Conservation (phyloP, 225 moss, liverwort and hornwort genomes). For the Marchantia polymorpha region DNA sequence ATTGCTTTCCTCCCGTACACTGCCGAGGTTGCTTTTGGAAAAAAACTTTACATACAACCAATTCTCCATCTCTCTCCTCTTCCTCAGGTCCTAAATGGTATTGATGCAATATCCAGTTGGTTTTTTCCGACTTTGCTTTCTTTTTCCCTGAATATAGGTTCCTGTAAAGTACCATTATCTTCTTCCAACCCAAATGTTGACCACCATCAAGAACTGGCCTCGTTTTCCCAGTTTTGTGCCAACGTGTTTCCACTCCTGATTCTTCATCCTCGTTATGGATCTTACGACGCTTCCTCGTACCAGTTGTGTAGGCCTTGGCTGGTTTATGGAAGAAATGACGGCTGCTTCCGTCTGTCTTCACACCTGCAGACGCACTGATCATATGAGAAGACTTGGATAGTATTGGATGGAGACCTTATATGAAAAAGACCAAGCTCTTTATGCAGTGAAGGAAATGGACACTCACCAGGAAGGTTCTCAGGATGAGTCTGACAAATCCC, state of each 20-base stretch:
- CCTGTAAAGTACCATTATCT: constrained; percentile 89
- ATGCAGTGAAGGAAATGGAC: neutral
- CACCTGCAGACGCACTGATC: constrained; percentile 36
- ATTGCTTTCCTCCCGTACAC: constrained; percentile 65
- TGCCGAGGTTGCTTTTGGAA: constrained; percentile 84
- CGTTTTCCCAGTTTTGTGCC: constrained; percentile 98
- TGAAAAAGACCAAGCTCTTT: neutral
- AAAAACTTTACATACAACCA: constrained; percentile 94
- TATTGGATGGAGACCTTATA: neutral
- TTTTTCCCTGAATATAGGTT: constrained; percentile 52
- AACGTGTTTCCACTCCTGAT: constrained; percentile 74
- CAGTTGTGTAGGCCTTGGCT: constrained; percentile 90
- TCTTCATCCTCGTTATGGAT: constrained; percentile 66
- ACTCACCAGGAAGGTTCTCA: constrained; percentile 65
- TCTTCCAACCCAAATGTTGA: constrained; percentile 65
- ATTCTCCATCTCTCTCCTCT: constrained; percentile 87
- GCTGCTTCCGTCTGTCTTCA: constrained; percentile 80
- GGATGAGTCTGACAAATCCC: constrained; percentile 89
- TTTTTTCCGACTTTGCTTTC: constrained; percentile 85
- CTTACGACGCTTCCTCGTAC: constrained; percentile 81
- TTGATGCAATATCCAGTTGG: constrained; percentile 97
- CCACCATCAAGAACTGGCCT: constrained; percentile 62
- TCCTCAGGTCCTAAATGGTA: constrained; percentile 78
- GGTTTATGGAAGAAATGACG: constrained; percentile 89
- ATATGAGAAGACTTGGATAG: neutral